Evolutionary conservation across 2,329 filamentous ascomycete genomes (phyloP).

Genomic region (Cytospora schulzeri): DNA sequence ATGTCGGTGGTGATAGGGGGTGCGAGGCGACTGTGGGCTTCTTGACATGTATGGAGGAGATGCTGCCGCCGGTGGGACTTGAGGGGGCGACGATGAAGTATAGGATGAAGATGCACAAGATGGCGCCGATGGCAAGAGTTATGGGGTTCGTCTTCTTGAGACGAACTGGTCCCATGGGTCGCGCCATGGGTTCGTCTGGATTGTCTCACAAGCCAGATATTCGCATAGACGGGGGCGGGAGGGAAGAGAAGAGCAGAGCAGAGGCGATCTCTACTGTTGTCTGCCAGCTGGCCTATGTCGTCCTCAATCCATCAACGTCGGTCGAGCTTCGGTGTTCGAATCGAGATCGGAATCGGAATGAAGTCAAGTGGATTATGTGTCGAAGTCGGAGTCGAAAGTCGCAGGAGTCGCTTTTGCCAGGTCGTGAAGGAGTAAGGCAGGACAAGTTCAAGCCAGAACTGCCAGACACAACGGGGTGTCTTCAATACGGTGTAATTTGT

Average conservation of each 20-base stretch:
- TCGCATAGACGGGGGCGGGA: constrained; percentile 13
- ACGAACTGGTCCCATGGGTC: constrained; percentile 65
- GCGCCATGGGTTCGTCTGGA: constrained; percentile 47
- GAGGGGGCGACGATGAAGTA: constrained; percentile 62
- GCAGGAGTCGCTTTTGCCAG: not conserved
- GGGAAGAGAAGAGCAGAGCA: constrained; percentile 5
- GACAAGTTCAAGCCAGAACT: constrained; percentile 1
- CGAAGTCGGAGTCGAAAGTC: not conserved
- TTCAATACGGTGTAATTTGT: not conserved
- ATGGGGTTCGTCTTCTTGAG: constrained; percentile 79
- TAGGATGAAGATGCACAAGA: constrained; percentile 73
- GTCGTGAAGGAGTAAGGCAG: not conserved
- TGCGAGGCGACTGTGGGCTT: constrained; percentile 61
- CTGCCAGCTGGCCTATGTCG: constrained; percentile 24
- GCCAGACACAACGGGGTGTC: constrained; percentile 7
- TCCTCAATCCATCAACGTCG: constrained; percentile 25
- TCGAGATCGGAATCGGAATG: not conserved
- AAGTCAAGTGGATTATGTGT: not conserved
- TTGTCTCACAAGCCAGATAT: constrained; percentile 20
- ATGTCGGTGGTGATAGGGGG: constrained; percentile 72
- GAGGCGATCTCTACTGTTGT: constrained; percentile 17
- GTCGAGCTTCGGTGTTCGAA: not conserved
- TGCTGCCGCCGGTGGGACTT: constrained; percentile 48
- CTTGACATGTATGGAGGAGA: constrained; percentile 46
- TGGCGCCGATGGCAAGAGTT: constrained; percentile 70